These are phyloP conservation scores for Talaromyces sp. DNA, from an alignment of 2,329 filamentous ascomycete genomes.

Conservation along the genomic window DNA sequence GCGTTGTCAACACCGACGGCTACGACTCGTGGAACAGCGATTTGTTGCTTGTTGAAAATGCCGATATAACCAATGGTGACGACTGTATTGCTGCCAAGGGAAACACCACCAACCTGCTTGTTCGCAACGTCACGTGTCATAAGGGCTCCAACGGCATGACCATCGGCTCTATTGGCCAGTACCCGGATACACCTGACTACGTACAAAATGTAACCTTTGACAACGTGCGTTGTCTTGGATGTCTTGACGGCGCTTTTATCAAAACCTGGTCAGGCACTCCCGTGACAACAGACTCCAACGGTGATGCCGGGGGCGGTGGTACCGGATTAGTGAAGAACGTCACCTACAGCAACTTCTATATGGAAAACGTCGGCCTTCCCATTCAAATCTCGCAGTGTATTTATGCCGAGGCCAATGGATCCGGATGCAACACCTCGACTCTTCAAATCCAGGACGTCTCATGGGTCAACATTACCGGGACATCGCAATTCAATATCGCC, in stretches of 20 bases:
- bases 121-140: constrained; percentile 35
- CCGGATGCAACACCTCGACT: constrained; percentile 13
- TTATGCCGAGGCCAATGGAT: constrained; percentile 12
- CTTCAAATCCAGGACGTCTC: constrained; percentile 44
- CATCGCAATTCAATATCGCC: constrained; percentile 45
- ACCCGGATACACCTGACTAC: constrained; percentile 27
- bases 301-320: constrained; percentile 19
- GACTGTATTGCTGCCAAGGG: constrained; percentile 39
- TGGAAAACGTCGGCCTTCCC: constrained; percentile 19
- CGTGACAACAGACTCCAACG: constrained; percentile 16
- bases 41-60: constrained; percentile 43
- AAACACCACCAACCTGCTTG: constrained; percentile 36
- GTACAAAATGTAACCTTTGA: constrained; percentile 37
- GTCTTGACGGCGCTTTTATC: constrained; percentile 19
- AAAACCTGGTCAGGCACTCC: constrained; percentile 21
- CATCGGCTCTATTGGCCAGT: constrained; percentile 38
- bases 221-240: constrained; percentile 18
- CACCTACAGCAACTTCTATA: constrained; percentile 18
- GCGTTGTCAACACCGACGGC: constrained; percentile 48
- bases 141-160: constrained; percentile 30
- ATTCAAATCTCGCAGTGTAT: constrained; percentile 24
- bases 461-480: constrained; percentile 49
- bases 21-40: constrained; percentile 49
- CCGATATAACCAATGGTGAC: constrained; percentile 33
- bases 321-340: constrained; percentile 19